phyloP scores from a whole-genome alignment of 495 filamentous ascomycete genomes.

The Usnea hakonensis region DNA sequence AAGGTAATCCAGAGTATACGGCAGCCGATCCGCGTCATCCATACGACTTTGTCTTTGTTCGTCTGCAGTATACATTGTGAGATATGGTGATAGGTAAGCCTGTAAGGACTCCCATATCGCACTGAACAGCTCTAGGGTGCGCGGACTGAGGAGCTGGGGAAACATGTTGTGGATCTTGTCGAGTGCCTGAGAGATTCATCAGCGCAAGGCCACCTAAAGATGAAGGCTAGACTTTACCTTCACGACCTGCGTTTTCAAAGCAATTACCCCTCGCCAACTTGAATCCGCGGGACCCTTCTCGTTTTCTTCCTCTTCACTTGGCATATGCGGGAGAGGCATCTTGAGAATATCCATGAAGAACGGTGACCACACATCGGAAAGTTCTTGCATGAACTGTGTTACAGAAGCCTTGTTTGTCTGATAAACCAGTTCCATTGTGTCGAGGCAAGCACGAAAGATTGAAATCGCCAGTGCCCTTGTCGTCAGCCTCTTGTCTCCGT shows the following conservation, averaged over 20 bases:
- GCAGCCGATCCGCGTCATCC: slow-evolving; percentile 85
- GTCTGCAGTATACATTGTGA: slow-evolving; percentile 67
- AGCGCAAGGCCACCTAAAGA: background rate
- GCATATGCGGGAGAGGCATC: slow-evolving; percentile 57
- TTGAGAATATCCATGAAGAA: slow-evolving; percentile 73
- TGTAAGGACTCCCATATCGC: slow-evolving; percentile 81
- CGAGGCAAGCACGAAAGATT: slow-evolving; percentile 84
- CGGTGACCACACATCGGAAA: slow-evolving; percentile 73
- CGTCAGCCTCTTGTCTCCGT: slow-evolving; percentile 60
- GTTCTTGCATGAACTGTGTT: slow-evolving; percentile 79
- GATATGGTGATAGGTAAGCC: slow-evolving; percentile 60
- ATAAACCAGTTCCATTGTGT: slow-evolving; percentile 91
- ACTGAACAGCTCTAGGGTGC: slow-evolving; percentile 71
- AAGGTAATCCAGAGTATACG: slow-evolving; percentile 90
- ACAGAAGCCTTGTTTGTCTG: slow-evolving; percentile 81
- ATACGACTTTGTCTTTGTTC: slow-evolving; percentile 78
- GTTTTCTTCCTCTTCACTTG: slow-evolving; percentile 48
- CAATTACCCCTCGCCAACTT: slow-evolving; percentile 68
- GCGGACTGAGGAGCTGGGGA: slow-evolving; percentile 66
- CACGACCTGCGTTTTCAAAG: slow-evolving; percentile 80
- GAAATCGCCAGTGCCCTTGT: slow-evolving; percentile 76
- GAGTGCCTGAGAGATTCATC: slow-evolving; percentile 50
- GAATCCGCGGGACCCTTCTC: slow-evolving; percentile 33
- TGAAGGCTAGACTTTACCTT: slow-evolving; percentile 45
- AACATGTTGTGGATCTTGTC: slow-evolving; percentile 85